phyloP scores from a whole-genome alignment of 23 red algal genomes.

The Chondrus crispus region DNA sequence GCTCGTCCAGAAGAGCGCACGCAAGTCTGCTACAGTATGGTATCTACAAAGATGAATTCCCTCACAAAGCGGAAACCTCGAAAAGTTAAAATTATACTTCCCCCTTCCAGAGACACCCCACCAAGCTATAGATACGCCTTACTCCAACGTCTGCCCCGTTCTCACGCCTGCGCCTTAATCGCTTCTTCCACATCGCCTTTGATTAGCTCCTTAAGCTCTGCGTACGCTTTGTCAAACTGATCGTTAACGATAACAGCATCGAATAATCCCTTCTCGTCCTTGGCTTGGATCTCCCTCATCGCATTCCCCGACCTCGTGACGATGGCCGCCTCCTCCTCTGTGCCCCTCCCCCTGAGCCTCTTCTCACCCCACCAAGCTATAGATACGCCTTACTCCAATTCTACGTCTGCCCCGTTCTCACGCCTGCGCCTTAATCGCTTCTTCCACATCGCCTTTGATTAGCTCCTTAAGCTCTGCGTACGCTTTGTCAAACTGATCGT shows the following conservation, averaged over 20 bases:
- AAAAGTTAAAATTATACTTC: no score
- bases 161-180: not conserved
- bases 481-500: constrained; percentile 74
- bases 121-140: no score
- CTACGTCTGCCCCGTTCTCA: no score
- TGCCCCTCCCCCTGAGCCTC: constrained; percentile 78
- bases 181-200: constrained; percentile 45
- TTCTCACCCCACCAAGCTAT: no score
- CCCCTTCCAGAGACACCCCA: no score
- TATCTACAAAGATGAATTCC: no score
- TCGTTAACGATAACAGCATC: constrained; percentile 88
- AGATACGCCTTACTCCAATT: no score
- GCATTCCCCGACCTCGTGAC: constrained; percentile 61
- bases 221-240: constrained; percentile 62
- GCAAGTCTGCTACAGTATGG: no score
- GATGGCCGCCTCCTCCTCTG: constrained; percentile 76
- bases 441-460: constrained; percentile 38
- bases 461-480: constrained; percentile 62
- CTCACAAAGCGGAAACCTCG: no score
- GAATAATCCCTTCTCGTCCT: constrained; percentile 76
- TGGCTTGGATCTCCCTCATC: constrained; percentile 74
- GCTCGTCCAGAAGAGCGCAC: no score
- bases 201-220: constrained; percentile 54
- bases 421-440: constrained; percentile 1
- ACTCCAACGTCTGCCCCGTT: no score